A percentile compares a stretch with the other conserved stretches of the same genome.
Evolutionary conservation across 1,139 yeast genomes (phyloP).

Genomic region (Blastobotrys indianensis): DNA sequence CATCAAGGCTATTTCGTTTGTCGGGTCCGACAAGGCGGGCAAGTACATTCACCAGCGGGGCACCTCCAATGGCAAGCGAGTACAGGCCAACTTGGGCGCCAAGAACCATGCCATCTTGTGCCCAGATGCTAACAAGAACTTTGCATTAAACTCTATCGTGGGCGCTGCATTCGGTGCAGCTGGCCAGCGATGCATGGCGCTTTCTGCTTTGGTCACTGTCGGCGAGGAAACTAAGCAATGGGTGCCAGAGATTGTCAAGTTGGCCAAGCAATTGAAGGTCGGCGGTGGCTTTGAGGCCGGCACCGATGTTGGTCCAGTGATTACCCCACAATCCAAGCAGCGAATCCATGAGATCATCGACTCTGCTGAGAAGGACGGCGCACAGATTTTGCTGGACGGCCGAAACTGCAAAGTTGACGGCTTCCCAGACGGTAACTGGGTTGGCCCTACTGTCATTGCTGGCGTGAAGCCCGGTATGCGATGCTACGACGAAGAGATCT

Average conservation of each 20-base stretch:
- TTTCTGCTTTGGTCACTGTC: slow-evolving; percentile 69
- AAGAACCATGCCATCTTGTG: slow-evolving; percentile 69
- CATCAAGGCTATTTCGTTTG: slow-evolving; percentile 73
- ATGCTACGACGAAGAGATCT: slow-evolving; percentile 69
- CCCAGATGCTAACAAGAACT: slow-evolving; percentile 66
- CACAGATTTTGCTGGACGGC: slow-evolving; percentile 59
- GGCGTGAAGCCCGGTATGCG: slow-evolving; percentile 63
- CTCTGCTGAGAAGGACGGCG: slow-evolving; percentile 51
- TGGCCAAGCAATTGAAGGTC: slow-evolving; percentile 53
- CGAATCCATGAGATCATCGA: slow-evolving; percentile 53
- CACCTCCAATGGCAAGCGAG: slow-evolving; percentile 65
- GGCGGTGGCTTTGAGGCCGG: slow-evolving; percentile 61
- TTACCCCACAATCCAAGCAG: slow-evolving; percentile 52
- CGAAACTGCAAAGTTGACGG: slow-evolving; percentile 47
- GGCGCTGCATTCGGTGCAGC: slow-evolving; percentile 87
- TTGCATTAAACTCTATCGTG: slow-evolving; percentile 59
- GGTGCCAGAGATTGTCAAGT: slow-evolving; percentile 54
- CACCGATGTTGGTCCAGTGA: slow-evolving; percentile 69
- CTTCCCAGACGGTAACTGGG: slow-evolving; percentile 63
- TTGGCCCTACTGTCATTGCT: slow-evolving; percentile 66
- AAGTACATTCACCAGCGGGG: slow-evolving; percentile 66
- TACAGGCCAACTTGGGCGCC: slow-evolving; percentile 74
- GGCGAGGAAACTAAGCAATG: slow-evolving; percentile 57
- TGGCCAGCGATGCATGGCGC: slow-evolving; percentile 83
- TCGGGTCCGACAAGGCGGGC: slow-evolving; percentile 74